Evolutionary conservation across 352 stramenopile species (phyloP).

Genomic region (Phytophthora quininea): DNA sequence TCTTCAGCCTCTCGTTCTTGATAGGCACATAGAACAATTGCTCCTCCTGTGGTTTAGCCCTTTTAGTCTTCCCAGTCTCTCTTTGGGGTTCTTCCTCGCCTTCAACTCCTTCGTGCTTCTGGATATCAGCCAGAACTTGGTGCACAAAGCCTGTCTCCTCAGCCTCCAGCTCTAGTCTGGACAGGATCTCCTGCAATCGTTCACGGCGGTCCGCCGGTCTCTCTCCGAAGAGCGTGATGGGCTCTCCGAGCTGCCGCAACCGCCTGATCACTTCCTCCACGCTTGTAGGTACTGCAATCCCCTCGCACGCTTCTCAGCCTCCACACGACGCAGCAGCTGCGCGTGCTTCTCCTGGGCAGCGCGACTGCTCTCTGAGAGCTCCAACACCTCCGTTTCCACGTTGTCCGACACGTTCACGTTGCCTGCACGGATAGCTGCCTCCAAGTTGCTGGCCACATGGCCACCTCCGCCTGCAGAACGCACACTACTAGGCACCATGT

Average conservation of each 20-base stretch:
- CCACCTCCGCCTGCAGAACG: slow-evolving; percentile 5
- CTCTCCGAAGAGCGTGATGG: slow-evolving; percentile 96
- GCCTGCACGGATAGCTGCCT: slow-evolving; percentile 74
- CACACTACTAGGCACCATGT: slow-evolving; percentile 57
- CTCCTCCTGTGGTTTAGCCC: slow-evolving; percentile 49
- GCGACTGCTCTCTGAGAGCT: slow-evolving; percentile 85
- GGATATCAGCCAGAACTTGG: slow-evolving; percentile 59
- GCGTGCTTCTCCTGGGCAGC: slow-evolving; percentile 89
- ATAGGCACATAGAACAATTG: slow-evolving; percentile 89
- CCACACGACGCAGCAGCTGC: slow-evolving; percentile 84
- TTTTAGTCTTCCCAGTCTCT: slow-evolving; percentile 8
- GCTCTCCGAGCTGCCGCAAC: slow-evolving; percentile 91
- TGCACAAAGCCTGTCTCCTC: slow-evolving; percentile 72
- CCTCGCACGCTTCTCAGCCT: slow-evolving; percentile 91
- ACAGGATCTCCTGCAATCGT: slow-evolving; percentile 91
- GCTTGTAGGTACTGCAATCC: slow-evolving; percentile 93
- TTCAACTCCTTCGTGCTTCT: slow-evolving; percentile 37
- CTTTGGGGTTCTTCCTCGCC: slow-evolving; percentile 3
- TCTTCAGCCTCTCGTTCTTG: slow-evolving; percentile 83
- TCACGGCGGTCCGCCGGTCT: slow-evolving; percentile 93
- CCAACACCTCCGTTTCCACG: slow-evolving; percentile 81
- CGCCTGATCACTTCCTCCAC: slow-evolving; percentile 90
- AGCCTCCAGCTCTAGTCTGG: slow-evolving; percentile 71
- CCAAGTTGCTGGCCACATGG: slow-evolving; percentile 44
- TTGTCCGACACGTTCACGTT: slow-evolving; percentile 85